Evolutionary conservation across 371 early-diverging fungal species (phyloP), one percentile per base, ranked within the genome.

Genomic region (Apophysomyces sp.): DNA sequence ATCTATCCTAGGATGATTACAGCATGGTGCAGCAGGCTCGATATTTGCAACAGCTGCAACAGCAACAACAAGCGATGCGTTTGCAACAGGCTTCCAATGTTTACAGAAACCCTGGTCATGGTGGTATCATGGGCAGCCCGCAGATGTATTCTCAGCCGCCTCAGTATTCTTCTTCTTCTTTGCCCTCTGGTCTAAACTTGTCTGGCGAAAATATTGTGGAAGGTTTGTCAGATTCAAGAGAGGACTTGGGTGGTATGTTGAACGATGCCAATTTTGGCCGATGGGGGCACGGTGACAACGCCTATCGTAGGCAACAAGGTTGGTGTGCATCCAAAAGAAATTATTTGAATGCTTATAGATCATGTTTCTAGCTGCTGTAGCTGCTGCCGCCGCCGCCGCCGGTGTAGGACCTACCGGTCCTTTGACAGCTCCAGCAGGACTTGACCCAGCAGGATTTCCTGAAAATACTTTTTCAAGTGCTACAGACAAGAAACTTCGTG

Each of bases 401-500:
- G 66, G 68, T 12, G 58, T 68, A 34, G 68, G 71, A 18, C 60
- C 68, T 26, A 68, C 58, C 18, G 70, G 72, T 15, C 69, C 75
- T 2, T 28, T 76, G n/a, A 69, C 68, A 13, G 72, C 71, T 12
- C 71, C 74, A 52, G 70, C 67, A 49, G 74, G 74, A 21, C 41
- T 67, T n/a, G 69, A 63, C 30, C 49, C 61, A 40, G 29, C 60
- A 31, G 71, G 68, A 8, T 65, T 72, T 18, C 68, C 67, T 29
- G 73, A 71, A 6, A 62, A 58, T 15, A 49, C 54, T 2, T 58
- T 60, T 52, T 52, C 69, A 28, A 60, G 57, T 31, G 57, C 67
- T 15, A 66, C 64, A 1, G 85, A 85, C 34, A 82, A 82, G 54
- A 83, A 82, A 57, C 65, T 88, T 30, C 82, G 83, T 54, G 65